Conservation (phyloP, 768 basidiomycete genomes). For the Tricholoma hemisulphureum region DNA sequence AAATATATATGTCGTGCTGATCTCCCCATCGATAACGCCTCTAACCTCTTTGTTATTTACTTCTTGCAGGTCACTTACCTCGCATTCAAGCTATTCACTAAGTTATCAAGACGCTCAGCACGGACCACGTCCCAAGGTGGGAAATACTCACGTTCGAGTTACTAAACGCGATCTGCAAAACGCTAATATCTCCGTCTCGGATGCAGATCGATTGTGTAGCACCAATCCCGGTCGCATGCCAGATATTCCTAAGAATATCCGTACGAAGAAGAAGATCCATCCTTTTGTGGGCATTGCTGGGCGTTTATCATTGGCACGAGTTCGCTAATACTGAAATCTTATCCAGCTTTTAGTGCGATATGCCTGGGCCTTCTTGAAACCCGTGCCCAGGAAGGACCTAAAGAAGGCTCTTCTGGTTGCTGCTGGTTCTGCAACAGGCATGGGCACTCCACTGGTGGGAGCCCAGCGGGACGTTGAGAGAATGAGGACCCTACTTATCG, state of each 20-base stretch:
- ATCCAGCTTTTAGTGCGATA: background rate
- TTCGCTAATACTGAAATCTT: background rate
- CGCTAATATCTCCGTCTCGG: background rate
- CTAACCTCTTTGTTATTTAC: no score
- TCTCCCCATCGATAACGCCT: no score
- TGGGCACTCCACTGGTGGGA: background rate
- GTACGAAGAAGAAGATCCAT: background rate
- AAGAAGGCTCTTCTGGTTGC: conserved; percentile 1
- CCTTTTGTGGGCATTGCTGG: background rate
- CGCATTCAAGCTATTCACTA: no score
- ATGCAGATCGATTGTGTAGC: background rate
- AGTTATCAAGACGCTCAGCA: no score
- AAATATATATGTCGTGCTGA: no score
- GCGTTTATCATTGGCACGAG: background rate
- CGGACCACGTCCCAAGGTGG: no score
- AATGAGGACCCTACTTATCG: background rate
- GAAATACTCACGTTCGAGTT: no score
- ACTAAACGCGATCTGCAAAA: no score
- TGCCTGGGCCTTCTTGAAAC: background rate
- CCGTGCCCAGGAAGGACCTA: background rate
- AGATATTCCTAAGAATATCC: background rate
- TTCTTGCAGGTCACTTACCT: no score
- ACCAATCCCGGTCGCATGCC: background rate
- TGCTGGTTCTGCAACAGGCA: background rate
- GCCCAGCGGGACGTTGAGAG: background rate